phyloP scores from a whole-genome alignment of 139 green algal species.

The Gonium pectorale region DNA sequence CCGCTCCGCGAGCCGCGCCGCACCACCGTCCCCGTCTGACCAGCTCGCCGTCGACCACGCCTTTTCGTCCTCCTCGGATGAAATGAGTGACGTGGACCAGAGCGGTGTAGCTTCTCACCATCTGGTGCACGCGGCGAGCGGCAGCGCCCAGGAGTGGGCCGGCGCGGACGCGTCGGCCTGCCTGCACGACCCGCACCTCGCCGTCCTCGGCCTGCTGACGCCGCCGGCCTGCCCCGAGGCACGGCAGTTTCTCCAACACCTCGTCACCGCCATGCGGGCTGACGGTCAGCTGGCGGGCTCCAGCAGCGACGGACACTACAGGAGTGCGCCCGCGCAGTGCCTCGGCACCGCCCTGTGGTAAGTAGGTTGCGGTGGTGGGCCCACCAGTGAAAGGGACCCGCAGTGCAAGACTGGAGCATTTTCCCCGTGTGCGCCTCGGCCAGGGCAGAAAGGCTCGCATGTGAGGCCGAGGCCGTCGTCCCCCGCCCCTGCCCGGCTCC shows the following conservation, averaged over 20 bases:
- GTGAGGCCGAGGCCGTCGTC: no score
- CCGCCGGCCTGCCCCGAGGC: background rate
- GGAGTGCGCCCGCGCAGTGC: background rate
- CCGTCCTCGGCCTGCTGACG: background rate
- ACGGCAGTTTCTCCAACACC: background rate
- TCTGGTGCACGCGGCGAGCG: background rate
- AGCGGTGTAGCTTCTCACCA: background rate
- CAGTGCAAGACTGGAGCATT: no score
- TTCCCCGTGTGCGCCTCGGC: no score
- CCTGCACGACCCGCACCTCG: background rate
- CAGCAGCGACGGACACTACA: background rate
- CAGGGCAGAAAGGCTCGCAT: no score
- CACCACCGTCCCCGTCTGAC: background rate
- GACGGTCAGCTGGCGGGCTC: background rate
- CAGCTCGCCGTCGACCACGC: background rate
- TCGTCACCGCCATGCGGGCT: background rate
- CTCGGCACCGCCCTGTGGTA: conserved; percentile 8
- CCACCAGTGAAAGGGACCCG: no score
- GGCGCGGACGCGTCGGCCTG: no score
- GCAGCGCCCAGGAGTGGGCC: background rate
- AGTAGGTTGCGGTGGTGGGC: no score
- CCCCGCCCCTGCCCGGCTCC: background rate
- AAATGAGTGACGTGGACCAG: conserved; percentile 7
- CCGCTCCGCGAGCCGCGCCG: no score
- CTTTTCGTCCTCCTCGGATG: conserved; percentile 14